Evolutionary conservation across 345 rosid species (phyloP), one percentile per base, ranked within the genome.

Genomic region (Carallia brachiata): DNA sequence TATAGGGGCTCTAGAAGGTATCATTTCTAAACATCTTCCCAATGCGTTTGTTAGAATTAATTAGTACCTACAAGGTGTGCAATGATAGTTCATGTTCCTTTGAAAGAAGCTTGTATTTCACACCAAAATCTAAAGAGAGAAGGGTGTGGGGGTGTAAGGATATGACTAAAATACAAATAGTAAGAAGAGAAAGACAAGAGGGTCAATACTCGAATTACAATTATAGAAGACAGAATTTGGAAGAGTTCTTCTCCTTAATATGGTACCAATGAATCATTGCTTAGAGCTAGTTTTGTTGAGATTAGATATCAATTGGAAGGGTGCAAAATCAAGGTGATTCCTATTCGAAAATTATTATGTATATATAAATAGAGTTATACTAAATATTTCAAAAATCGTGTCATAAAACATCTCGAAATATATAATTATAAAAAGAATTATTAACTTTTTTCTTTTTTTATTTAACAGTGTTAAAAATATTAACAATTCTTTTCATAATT

Each of bases 61-160:
- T 71, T 50, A 73, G 66, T 69, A 68, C 63, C 80, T 71, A 71
- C 53, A 37, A 74, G 70, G 73, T 63, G 63, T 55, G 81, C 81
- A 82, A 87, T 87, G 76, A 87, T 84, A 71, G 80, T 50, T 50
- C 55, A 50, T 77, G 82, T 52, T 77, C 84, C 77, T 61, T 23
- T n/a, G 36, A 75, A 74, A 74, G 81, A 83, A 81, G 77, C 85
- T 84, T 86, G 70, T 70, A 75, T 69, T 78, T 80, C 80, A 86
- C 86, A 80, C 73, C 82, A 80, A 68, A n/a, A 55, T 23, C 70
- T 52, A 66, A 57, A 75, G 63, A 65, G 44, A 47, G n/a, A 7
- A 54, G 13, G 55, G 19, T 19, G 47, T 18, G 13, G 55, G 19
- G 13, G 47, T 18, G 30, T 16, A 27, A 6, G 36, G 40, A 13